These are phyloP conservation scores for Neophaeococcomyces aloes DNA, from an alignment of 2,329 filamentous ascomycete species.

Conservation along the genomic window DNA sequence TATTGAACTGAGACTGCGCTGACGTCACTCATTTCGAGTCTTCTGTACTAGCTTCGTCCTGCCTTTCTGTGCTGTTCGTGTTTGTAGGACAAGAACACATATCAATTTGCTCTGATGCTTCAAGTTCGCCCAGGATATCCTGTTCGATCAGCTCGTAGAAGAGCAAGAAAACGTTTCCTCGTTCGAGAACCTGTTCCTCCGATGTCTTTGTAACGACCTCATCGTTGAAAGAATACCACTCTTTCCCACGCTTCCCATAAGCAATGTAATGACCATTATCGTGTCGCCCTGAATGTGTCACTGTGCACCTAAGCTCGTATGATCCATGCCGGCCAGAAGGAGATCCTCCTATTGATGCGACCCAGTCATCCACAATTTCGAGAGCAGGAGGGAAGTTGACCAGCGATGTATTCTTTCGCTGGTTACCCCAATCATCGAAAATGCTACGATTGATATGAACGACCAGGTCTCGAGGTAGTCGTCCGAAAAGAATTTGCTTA, in stretches of 20 bases:
- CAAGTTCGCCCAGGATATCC: not conserved
- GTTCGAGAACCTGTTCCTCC: slow-evolving; percentile 61
- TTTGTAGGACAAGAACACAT: not conserved
- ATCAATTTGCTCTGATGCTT: not conserved
- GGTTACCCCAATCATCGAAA: slow-evolving; percentile 68
- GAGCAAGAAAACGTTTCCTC: slow-evolving; percentile 88
- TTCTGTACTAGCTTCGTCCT: not conserved
- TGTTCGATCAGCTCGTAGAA: slow-evolving; percentile 72
- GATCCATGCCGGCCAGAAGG: slow-evolving; percentile 29
- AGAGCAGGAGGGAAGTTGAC: slow-evolving; percentile 66
- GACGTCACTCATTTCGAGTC: not conserved
- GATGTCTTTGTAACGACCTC: slow-evolving; percentile 66
- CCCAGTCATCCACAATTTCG: slow-evolving; percentile 57
- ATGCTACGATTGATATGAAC: slow-evolving; percentile 87
- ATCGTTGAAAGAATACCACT: slow-evolving; percentile 87
- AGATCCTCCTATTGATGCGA: slow-evolving; percentile 32
- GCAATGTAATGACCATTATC: slow-evolving; percentile 95
- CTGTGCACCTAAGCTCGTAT: slow-evolving; percentile 71
- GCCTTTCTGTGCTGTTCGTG: not conserved
- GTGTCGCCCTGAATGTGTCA: slow-evolving; percentile 82
- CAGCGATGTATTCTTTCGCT: slow-evolving; percentile 72
- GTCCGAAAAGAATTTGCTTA: slow-evolving; percentile 74
- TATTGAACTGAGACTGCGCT: not conserved
- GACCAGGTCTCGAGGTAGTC: slow-evolving; percentile 68
- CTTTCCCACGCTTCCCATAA: slow-evolving; percentile 51